These are phyloP conservation scores for Cyberlindnera amylophila DNA, from an alignment of 805 yeast species.

Conservation along the genomic window DNA sequence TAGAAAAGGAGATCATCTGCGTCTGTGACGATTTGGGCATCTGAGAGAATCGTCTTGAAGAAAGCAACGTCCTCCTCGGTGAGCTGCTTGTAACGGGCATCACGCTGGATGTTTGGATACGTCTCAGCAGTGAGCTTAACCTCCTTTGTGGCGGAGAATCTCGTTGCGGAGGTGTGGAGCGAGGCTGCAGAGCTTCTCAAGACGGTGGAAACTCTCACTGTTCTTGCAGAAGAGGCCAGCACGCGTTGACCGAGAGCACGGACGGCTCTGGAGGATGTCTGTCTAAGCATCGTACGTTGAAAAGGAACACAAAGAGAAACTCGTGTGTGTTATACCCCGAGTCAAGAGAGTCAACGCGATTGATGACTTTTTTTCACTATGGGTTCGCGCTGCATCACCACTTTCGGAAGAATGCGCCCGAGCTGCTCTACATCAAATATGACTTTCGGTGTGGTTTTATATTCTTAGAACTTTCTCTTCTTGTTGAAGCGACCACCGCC, in stretches of 20 bases:
- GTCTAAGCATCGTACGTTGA: slow-evolving; percentile 10
- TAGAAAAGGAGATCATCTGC: slow-evolving; percentile 60
- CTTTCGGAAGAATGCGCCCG: too few species aligned
- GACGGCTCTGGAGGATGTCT: slow-evolving; percentile 4
- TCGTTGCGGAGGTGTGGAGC: slow-evolving; percentile 5
- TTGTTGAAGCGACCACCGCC: neutral
- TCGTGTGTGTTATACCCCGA: too few species aligned
- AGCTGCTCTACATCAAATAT: too few species aligned
- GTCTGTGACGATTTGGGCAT: slow-evolving; percentile 46
- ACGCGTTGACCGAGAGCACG: slow-evolving; percentile 3
- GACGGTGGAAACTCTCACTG: neutral
- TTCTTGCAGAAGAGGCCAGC: neutral
- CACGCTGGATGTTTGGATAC: slow-evolving; percentile 56
- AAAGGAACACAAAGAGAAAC: neutral
- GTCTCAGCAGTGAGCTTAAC: slow-evolving; percentile 61
- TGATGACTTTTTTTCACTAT: neutral
- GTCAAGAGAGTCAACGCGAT: neutral
- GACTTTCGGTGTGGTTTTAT: too few species aligned
- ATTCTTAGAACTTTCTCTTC: slow-evolving; percentile 2
- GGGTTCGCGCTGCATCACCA: too few species aligned
- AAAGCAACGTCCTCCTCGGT: slow-evolving; percentile 51
- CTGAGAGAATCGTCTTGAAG: slow-evolving; percentile 58
- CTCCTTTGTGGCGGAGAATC: slow-evolving; percentile 21
- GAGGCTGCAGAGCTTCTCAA: neutral
- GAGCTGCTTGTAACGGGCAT: slow-evolving; percentile 47